Base-by-base conservation (phyloP, 2,329 filamentous ascomycete species). In the Epichloe coenophiala region DNA sequence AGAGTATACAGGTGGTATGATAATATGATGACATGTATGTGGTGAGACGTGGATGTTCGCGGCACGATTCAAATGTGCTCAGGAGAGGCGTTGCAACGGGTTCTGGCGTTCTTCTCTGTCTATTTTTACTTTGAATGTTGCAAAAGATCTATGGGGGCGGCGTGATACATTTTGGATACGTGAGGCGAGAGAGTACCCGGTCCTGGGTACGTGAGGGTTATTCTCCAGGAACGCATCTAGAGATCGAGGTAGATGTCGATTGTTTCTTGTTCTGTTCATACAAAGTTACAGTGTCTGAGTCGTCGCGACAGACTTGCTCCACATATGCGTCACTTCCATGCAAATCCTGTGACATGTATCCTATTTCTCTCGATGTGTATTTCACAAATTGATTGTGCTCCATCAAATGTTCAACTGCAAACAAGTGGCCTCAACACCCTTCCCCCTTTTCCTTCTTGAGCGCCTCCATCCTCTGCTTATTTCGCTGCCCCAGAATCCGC, bases 401-500 rank as follows among this genome's bases (percentile, higher is more conserved):
- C 27, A 31, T 9, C 27, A 4, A 31, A 31, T 0, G 27, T 11
- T 31, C 27, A 31, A 9, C 8, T 11, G 17, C 17, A 2, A 17
- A 17, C 17, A 17, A 9, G 1, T 11, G 3, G 8, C 8, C 8
- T 31, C 27, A 31, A 11, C 17, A 9, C 11, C 13, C 31, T 35
- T 42, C 23, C 47, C 13, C 53, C 3, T 52, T 54, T 43, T 54
- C 56, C 39, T 54, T 54, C 55, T 53, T 36, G 47, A 88, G 63
- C 33, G 68, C 72, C 46, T 75, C 78, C 56, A 84, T 61, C 13
- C 85, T 69, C 59, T 74, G 57, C 68, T 82, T 73, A 61, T 90
- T 89, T 61, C 86, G 71, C 72, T 78, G 83, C 9, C 79, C 78
- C 57, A 90, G 61, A 45, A 88, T 68, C 44, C 80, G 72, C 61